Base-by-base conservation (phyloP, 2,329 filamentous ascomycete species). In the Neonectria sp. region DNA sequence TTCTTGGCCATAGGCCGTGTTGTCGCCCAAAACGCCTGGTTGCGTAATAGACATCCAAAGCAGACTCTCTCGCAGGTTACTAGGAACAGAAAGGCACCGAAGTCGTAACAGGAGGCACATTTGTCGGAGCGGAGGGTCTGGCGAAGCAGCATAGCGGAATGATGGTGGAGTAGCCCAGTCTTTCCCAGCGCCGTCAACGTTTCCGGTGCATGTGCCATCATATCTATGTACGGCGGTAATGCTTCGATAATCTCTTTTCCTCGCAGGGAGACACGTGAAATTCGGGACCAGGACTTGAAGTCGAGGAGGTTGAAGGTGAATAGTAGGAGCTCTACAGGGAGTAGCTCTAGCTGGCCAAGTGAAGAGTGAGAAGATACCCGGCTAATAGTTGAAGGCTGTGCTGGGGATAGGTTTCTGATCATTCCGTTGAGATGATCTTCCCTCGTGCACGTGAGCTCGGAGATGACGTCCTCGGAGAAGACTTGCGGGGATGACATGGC, bases 211-310 rank as follows among this genome's bases (percentile, higher is more conserved):
- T 78, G 85, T 68, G 83, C 81, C 40, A 82, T 81, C 43, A 80
- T 73, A 29, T 82, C 79, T 79, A 79, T 83, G 29, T 80, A 78
- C 6, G 81, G 71, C 1, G 79, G 72, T 3, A 79, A 75, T 3
- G 63, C 52, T 21, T 75, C 68, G 4, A 78, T 68, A 0, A 70
- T 31, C 1, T 48, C 56, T n/a, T 72, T 75, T 2, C 67, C 74
- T 51, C 63, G 66, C 2, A 71, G 29, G 8, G 68, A 76, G 3
- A 65, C 60, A 21, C 63, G 63, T 7, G 74, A 74, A 49, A 79
- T 52, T 52, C 75, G 77, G 59, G 56, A 61, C 7, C 74, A 52
- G 12, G 71, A 74, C 40, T 60, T 67, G 12, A 72, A 75, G 25
- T 76, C 71, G 15, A 77, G 77, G 35, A 73, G 55, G n/a, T 68